A percentile compares a stretch with the other conserved stretches of the same genome.
Conservation (phyloP, 345 rosid genomes). For the Heritiera littoralis region DNA sequence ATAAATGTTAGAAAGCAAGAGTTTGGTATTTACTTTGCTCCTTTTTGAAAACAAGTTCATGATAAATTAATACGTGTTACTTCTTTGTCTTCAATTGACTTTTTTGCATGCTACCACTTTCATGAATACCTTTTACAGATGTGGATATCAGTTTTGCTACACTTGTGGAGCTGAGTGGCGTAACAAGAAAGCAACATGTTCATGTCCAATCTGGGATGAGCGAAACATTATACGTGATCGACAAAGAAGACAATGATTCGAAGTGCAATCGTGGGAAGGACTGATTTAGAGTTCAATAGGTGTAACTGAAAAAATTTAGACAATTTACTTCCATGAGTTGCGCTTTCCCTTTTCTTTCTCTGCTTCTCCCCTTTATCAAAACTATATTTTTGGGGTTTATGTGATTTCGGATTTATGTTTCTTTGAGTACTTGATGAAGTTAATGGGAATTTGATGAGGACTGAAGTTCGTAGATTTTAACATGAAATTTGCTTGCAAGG, state of each 20-base stretch:
- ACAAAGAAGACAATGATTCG: constrained; percentile 1
- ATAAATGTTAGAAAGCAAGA: not conserved
- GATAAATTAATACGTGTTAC: not conserved
- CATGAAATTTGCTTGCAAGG: not conserved
- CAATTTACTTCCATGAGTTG: not conserved
- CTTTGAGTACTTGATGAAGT: not conserved
- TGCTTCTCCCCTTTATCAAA: no score
- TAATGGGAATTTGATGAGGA: not conserved
- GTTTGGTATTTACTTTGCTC: not conserved
- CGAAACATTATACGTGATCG: constrained; percentile 36
- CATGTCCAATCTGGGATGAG: constrained; percentile 58
- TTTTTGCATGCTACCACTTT: not conserved
- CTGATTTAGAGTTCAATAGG: not conserved
- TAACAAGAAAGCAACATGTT: constrained; percentile 49
- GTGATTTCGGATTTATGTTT: not conserved
- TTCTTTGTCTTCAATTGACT: not conserved
- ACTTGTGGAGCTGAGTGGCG: constrained; percentile 65
- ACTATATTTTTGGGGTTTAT: not conserved
- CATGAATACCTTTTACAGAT: constrained; percentile 30
- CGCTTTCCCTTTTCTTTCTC: not conserved
- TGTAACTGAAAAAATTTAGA: not conserved
- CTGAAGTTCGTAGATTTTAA: not conserved
- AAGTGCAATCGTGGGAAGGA: not conserved
- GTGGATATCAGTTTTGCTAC: constrained; percentile 64
- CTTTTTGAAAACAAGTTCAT: not conserved